Percentiles rank a stretch among this genome's conserved stretches.
phyloP scores from a whole-genome alignment of 208 protist genomes.

The Acanthamoeba lenticulata region DNA sequence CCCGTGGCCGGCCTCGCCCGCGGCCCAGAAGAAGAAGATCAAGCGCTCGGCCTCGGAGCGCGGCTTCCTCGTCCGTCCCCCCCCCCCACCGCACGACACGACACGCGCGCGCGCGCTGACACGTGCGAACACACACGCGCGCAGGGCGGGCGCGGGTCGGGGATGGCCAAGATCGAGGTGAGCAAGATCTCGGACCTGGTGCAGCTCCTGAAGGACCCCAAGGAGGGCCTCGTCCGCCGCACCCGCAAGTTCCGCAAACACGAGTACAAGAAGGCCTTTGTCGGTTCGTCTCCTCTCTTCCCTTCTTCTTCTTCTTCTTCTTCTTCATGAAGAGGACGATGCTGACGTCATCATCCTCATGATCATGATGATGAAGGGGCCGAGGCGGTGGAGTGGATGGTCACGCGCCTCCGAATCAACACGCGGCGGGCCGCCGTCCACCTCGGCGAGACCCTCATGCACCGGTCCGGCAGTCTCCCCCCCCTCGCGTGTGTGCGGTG shows the following conservation, averaged over 20 bases:
- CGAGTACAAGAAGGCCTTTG: conserved; percentile 18
- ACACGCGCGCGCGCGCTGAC: not conserved
- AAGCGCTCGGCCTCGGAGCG: not conserved
- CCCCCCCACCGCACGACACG: not conserved
- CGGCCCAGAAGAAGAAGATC: conserved; percentile 1
- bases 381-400: conserved; percentile 44
- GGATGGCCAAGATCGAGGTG: not conserved
- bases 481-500: too few species aligned
- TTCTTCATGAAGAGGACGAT: too few species aligned
- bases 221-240: not conserved
- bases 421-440: not conserved
- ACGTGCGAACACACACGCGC: too few species aligned
- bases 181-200: conserved; percentile 51
- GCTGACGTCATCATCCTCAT: too few species aligned
- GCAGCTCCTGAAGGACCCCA: conserved; percentile 14
- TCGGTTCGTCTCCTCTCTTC: too few species aligned
- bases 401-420: not conserved
- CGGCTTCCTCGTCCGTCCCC: not conserved
- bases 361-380: not conserved
- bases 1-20: not conserved
- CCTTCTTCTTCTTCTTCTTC: too few species aligned
- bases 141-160: not conserved
- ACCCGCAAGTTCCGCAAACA: not conserved
- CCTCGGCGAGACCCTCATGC: conserved; percentile 33
- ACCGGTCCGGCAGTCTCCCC: not conserved